Evolutionary conservation across 768 basidiomycete genomes (phyloP).

Genomic region (Antrodiella citrinella): DNA sequence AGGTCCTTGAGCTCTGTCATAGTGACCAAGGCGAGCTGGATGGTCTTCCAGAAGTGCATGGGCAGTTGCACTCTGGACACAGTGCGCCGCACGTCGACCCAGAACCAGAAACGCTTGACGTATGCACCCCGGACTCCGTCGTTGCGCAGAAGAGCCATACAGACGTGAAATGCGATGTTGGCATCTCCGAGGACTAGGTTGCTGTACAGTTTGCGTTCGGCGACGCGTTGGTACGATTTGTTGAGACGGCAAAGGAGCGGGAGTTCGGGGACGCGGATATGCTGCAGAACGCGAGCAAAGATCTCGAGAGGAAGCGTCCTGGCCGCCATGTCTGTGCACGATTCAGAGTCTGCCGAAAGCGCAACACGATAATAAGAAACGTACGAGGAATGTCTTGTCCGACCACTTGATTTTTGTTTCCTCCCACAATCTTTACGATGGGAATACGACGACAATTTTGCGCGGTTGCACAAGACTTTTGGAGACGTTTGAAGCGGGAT

Average conservation of each 20-base stretch:
- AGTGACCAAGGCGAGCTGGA: constrained; percentile 34
- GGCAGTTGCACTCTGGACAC: constrained; percentile 14
- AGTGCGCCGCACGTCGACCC: constrained; percentile 24
- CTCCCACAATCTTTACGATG: no score
- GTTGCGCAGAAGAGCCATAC: constrained; percentile 27
- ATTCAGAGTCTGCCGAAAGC: no score
- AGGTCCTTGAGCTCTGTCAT: constrained; percentile 40
- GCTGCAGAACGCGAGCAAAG: constrained; percentile 31
- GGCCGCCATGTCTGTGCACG: background rate
- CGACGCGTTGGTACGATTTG: constrained; percentile 39
- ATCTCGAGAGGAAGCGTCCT: constrained; percentile 34
- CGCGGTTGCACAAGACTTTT: no score
- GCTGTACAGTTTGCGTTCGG: constrained; percentile 40
- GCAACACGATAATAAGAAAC: no score
- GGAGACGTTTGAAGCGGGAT: no score
- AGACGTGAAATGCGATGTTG: constrained; percentile 27
- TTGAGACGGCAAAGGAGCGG: constrained; percentile 35
- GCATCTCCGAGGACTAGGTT: constrained; percentile 31
- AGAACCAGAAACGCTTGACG: constrained; percentile 37
- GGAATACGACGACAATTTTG: no score
- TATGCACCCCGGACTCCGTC: constrained; percentile 28
- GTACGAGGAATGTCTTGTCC: no score
- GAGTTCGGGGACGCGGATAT: constrained; percentile 30
- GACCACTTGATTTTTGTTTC: no score
- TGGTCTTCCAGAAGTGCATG: constrained; percentile 33